These are phyloP conservation scores for Ophiocytium majus DNA, from an alignment of 352 stramenopile genomes.

Conservation along the genomic window DNA sequence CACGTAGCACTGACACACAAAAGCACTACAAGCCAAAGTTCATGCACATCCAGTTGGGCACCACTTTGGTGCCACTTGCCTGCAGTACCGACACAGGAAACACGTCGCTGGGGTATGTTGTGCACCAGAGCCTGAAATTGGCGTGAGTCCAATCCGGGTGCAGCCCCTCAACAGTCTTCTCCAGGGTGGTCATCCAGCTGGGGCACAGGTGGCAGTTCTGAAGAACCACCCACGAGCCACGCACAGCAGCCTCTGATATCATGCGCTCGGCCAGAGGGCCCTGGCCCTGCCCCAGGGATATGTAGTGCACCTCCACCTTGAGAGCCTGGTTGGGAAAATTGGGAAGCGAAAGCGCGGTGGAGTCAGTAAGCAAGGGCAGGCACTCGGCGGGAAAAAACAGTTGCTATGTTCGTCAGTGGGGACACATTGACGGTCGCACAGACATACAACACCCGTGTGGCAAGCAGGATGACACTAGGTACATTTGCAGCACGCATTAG, in stretches of 20 bases:
- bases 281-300: conserved; percentile 85
- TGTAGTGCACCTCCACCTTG: conserved; percentile 69
- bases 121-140: conserved; percentile 88
- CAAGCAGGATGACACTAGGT: no score
- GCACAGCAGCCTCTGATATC: conserved; percentile 73
- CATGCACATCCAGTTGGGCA: no score
- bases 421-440: not conserved
- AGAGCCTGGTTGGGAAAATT: no score
- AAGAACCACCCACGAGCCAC: conserved; percentile 81
- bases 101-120: conserved; percentile 84
- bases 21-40: no score
- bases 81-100: conserved; percentile 82
- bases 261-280: conserved; percentile 81
- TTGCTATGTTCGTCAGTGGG: no score
- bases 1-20: no score
- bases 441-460: conserved; percentile 10
- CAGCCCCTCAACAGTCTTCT: conserved; percentile 72
- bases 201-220: conserved; percentile 81
- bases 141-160: conserved; percentile 70
- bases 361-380: no score
- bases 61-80: not conserved
- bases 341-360: no score
- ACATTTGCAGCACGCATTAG: no score
- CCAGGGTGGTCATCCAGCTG: conserved; percentile 87
- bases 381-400: no score